A percentile compares a stretch with the other conserved stretches of the same genome.
Conservation (phyloP, 1,284 basidiomycete genomes). For the Cryptococcus sp. region DNA sequence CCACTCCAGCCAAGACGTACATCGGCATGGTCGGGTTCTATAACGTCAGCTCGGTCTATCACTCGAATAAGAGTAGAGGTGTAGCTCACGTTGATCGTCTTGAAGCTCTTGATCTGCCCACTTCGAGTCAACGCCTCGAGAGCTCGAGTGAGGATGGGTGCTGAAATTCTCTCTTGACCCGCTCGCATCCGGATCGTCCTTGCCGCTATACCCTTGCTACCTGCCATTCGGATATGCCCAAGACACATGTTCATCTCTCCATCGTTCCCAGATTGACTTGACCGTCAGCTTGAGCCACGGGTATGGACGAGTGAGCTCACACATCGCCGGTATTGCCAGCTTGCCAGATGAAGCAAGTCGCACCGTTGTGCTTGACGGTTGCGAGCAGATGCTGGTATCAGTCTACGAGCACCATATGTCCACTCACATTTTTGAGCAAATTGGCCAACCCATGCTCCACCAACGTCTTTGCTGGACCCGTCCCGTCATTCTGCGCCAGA, state of each 20-base stretch:
- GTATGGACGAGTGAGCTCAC: neutral
- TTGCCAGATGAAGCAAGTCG: neutral
- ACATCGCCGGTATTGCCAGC: no score
- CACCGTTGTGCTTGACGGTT: no score
- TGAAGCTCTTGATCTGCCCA: conserved; percentile 42
- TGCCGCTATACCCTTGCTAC: conserved; percentile 18
- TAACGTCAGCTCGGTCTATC: neutral
- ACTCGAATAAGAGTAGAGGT: neutral
- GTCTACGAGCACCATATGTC: no score
- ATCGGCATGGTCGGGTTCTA: conserved; percentile 40
- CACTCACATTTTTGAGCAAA: no score
- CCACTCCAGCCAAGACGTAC: conserved; percentile 35
- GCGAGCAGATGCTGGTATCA: no score
- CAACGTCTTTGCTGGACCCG: no score
- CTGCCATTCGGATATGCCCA: conserved; percentile 9
- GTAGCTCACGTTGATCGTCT: conserved; percentile 39
- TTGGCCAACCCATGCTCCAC: no score
- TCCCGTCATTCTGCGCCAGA: neutral
- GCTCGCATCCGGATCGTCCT: conserved; percentile 18
- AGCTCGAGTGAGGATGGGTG: conserved; percentile 30
- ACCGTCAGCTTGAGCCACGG: neutral
- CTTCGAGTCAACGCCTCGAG: conserved; percentile 36
- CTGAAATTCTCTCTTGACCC: conserved; percentile 28
- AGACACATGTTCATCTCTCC: conserved; percentile 3
- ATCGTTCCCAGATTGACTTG: neutral